phyloP scores from a whole-genome alignment of 495 filamentous ascomycete species.

The Cenococcum geophilum region DNA sequence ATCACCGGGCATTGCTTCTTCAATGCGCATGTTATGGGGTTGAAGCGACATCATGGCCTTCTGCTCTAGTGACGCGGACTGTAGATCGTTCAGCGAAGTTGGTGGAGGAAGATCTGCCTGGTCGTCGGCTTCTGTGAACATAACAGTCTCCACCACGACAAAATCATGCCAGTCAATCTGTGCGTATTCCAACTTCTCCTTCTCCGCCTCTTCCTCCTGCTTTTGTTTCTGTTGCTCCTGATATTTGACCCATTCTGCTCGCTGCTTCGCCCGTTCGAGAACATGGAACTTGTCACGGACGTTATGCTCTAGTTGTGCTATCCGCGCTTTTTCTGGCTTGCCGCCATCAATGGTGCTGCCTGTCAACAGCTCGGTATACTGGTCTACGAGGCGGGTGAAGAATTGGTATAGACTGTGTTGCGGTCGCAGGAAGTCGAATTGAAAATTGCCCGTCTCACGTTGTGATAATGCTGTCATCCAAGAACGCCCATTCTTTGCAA shows the following conservation, averaged over 20 bases:
- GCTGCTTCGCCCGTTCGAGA: slow-evolving; percentile 69
- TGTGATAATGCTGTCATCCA: slow-evolving; percentile 86
- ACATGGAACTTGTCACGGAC: slow-evolving; percentile 72
- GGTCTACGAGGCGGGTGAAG: slow-evolving; percentile 85
- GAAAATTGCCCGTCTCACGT: slow-evolving; percentile 82
- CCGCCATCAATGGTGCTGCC: slow-evolving; percentile 61
- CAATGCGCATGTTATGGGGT: slow-evolving; percentile 71
- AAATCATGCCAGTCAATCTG: slow-evolving; percentile 99
- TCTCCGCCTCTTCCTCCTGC: slow-evolving; percentile 82
- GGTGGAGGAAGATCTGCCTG: slow-evolving; percentile 80
- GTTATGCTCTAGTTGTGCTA: slow-evolving; percentile 71
- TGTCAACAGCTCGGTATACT: slow-evolving; percentile 79
- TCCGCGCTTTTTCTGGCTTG: slow-evolving; percentile 61
- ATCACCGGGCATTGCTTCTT: slow-evolving; percentile 90
- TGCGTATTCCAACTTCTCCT: slow-evolving; percentile 75
- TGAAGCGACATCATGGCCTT: slow-evolving; percentile 74
- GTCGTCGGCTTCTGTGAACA: slow-evolving; percentile 86
- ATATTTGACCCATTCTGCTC: slow-evolving; percentile 80
- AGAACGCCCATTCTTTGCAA: slow-evolving; percentile 81
- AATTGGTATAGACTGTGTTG: slow-evolving; percentile 94
- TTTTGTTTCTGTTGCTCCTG: slow-evolving; percentile 80
- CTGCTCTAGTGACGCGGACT: slow-evolving; percentile 89
- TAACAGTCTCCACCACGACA: slow-evolving; percentile 89
- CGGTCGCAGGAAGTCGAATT: slow-evolving; percentile 94
- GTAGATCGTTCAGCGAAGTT: slow-evolving; percentile 79